These are phyloP conservation scores for Neofusicoccum umdonicola DNA, from an alignment of 2,329 filamentous ascomycete genomes.

Conservation along the genomic window DNA sequence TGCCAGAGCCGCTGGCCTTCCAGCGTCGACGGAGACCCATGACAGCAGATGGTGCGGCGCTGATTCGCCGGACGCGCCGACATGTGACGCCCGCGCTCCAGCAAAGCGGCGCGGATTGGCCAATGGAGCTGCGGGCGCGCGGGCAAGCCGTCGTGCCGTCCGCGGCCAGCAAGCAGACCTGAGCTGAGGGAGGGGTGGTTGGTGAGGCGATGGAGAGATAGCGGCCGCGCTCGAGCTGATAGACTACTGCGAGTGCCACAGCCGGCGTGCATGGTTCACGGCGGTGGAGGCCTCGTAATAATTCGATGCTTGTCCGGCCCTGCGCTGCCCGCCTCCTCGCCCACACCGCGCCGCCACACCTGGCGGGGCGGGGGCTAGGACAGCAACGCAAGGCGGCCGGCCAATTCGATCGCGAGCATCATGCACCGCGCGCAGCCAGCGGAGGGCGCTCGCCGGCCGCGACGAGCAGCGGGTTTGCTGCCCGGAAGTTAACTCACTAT, in stretches of 20 bases:
- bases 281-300: conserved; percentile 12
- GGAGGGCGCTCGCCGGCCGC: background rate
- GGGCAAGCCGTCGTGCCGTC: background rate
- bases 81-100: background rate
- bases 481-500: background rate
- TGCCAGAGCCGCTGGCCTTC: conserved; percentile 1
- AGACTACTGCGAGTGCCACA: conserved; percentile 12
- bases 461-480: background rate
- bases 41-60: background rate
- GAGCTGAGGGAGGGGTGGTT: background rate
- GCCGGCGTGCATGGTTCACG: conserved; percentile 1
- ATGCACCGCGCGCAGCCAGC: background rate
- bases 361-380: conserved; percentile 6
- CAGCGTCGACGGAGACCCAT: background rate
- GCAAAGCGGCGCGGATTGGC: background rate
- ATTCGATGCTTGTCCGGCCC: background rate
- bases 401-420: background rate
- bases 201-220: conserved; percentile 3
- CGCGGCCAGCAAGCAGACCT: background rate
- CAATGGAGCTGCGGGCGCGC: background rate
- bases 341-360: background rate
- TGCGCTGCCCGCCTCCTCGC: conserved; percentile 4
- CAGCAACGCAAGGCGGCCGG: background rate
- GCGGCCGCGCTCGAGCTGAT: conserved; percentile 2
- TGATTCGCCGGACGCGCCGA: background rate